Evolutionary conservation across 331 rosid genomes (phyloP), one percentile per base, ranked within the genome.

Genomic region (Pyrus hybrid): DNA sequence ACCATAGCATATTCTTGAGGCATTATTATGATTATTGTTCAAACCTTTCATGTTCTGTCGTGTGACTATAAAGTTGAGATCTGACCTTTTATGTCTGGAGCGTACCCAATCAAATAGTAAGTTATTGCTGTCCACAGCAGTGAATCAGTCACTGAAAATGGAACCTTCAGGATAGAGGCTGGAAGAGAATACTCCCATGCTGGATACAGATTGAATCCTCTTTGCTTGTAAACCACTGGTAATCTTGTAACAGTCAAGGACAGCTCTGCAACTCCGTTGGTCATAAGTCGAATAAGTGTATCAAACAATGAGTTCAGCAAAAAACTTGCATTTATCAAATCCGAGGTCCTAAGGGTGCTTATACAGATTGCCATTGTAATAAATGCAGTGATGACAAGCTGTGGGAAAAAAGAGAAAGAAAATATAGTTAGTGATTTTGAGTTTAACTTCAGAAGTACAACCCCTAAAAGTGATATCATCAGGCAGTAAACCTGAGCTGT

Each of bases 171-270:
- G 75, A 93, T 73, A 63, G 91, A 72, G 63, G 98, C 81, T 14
- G 98, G 97, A 82, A 93, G 80, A 30, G 96, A 84, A 72, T 87
- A 93, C 14, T 97, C 90, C 98, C 98, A 93, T 20, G 98, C 93
- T 53, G 93, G 97, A 77, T 91, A 91, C 33, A 93, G 84, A 71
- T 79, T 79, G 79, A 93, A 82, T 47, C 74, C 80, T 35, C 82
- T 82, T 83, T 93, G 96, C 79, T 93, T 93, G 81, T 91, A 84
- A 67, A 91, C 88, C 63, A 90, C 91, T 20, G 91, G 90, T 26
- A 91, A 83, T 81, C 98, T 86, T 29, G 87, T 77, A 68, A 89
- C 76, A 45, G 96, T 93, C 92, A 93, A 75, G 73, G 85, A 74
- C 71, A 91, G 80, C 86, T 93, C 98, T 14, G 98, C 93, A 80